Percentiles rank a stretch among this genome's conserved stretches.
phyloP scores from a whole-genome alignment of 2,329 filamentous ascomycete species.

The Phaeophleospora eucalypticola region DNA sequence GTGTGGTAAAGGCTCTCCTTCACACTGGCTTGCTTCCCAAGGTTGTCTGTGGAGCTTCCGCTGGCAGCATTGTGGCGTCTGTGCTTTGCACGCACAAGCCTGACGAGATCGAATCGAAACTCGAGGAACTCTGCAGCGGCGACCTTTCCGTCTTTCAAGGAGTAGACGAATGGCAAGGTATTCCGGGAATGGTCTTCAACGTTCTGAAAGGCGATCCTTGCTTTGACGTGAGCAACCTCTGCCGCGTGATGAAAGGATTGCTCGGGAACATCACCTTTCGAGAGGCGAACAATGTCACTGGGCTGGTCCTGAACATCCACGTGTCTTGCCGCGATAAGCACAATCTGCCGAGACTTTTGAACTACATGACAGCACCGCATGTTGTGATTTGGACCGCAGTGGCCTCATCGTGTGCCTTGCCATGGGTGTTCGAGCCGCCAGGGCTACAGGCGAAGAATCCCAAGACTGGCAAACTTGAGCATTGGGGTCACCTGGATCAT shows the following conservation, averaged over 20 bases:
- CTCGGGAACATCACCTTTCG: constrained; percentile 91
- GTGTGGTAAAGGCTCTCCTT: constrained; percentile 20
- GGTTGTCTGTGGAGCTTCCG: constrained; percentile 23
- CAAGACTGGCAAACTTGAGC: constrained; percentile 64
- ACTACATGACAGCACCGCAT: constrained; percentile 90
- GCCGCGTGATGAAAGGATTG: constrained; percentile 72
- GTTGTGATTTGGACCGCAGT: constrained; percentile 96
- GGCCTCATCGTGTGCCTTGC: constrained; percentile 91
- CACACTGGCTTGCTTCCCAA: constrained; percentile 18
- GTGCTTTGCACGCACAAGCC: constrained; percentile 23
- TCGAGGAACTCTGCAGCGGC: constrained; percentile 19
- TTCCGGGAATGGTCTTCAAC: constrained; percentile 18
- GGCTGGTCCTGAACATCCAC: constrained; percentile 87
- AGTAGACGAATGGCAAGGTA: constrained; percentile 17
- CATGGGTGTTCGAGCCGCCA: constrained; percentile 75
- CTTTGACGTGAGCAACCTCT: constrained; percentile 71
- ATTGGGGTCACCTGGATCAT: constrained; percentile 82
- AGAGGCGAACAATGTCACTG: constrained; percentile 91
- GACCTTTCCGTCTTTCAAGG: constrained; percentile 22
- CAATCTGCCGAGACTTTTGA: constrained; percentile 79
- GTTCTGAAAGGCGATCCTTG: constrained; percentile 18
- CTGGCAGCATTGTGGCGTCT: constrained; percentile 23
- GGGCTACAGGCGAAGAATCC: constrained; percentile 81
- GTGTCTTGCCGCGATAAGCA: constrained; percentile 85
- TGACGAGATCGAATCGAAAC: constrained; percentile 13